Conservation (phyloP, 345 rosid species). For the Hevea brasiliensis region DNA sequence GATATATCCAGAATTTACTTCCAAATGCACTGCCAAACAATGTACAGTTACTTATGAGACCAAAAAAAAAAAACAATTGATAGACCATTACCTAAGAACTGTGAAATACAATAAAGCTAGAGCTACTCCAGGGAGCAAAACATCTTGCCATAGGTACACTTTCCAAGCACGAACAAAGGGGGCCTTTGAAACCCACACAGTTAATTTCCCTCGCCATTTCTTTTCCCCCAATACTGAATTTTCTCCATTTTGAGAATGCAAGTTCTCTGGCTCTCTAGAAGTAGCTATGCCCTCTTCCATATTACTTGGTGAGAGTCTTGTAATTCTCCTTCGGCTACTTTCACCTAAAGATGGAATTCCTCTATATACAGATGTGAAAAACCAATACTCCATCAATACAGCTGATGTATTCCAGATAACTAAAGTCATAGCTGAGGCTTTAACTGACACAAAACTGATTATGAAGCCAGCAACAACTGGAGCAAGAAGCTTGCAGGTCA, state of each 20-base stretch:
- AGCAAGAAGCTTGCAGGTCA: conserved; percentile 75
- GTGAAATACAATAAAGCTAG: conserved; percentile 77
- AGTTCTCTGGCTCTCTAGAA: conserved; percentile 16
- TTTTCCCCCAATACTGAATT: conserved; percentile 10
- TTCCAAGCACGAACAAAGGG: conserved; percentile 65
- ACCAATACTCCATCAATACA: conserved; percentile 80
- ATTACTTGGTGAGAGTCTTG: conserved; percentile 22
- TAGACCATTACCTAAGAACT: conserved; percentile 60
- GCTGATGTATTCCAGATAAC: conserved; percentile 54
- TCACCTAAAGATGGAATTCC: conserved; percentile 59
- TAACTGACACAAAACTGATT: conserved; percentile 71
- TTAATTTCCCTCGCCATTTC: conserved; percentile 26
- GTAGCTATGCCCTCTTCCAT: conserved; percentile 13
- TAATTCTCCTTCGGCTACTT: conserved; percentile 48
- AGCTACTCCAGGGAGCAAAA: conserved; percentile 69
- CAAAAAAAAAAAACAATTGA: neutral
- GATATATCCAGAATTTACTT: too few species aligned
- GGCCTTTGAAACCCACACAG: conserved; percentile 39
- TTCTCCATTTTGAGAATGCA: conserved; percentile 7
- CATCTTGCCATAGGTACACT: conserved; percentile 59
- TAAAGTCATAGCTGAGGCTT: conserved; percentile 69
- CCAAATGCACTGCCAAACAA: neutral
- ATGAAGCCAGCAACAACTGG: conserved; percentile 76
- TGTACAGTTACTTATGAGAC: neutral
- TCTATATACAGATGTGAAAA: conserved; percentile 57